Evolutionary conservation across 2,329 filamentous ascomycete genomes (phyloP), one percentile per base, ranked within the genome.

Genomic region (Arthrobotrys megalospora): DNA sequence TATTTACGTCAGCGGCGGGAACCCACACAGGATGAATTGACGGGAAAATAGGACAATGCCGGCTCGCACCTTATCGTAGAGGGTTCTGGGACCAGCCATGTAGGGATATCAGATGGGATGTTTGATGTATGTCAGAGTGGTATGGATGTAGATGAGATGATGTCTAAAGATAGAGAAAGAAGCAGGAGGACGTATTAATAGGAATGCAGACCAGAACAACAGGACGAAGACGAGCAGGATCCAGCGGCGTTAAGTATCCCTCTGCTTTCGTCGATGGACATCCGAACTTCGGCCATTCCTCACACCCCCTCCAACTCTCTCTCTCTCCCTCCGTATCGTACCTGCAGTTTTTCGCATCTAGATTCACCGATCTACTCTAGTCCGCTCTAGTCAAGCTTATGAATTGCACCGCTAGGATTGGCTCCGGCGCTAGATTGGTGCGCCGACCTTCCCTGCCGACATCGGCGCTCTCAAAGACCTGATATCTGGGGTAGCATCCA

Each of bases 41-140:
- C 24, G 34, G 14, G 8, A 45, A 58, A 53, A 50, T 12, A 16
- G 19, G 12, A n/a, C 11, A 36, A 28, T 48, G 38, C 8, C n/a
- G 2, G 28, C 6, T 8, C 50, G 28, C 53, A 76, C 72, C 66
- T 77, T 77, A 43, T 77, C 73, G 34, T 77, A 77, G 60, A 77
- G 73, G 19, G 73, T 77, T 21, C 73, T 65, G 38, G 66, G 73
- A 16, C 38, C 28, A 45, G 45, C 58, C 73, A 77, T 77, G 52
- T 43, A 32, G 28, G 43, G 24, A n/a, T 16, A 16, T 58, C 8
- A 28, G 14, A 11, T 21, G 32, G 43, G n/a, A n/a, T n/a, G n/a
- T n/a, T n/a, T n/a, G n/a, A 12, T 34, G 14, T 38, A 19, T 6
- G 19, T n/a, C 24, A 28, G 24, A 21, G 43, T n/a, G 53, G 19